Conservation (phyloP, 2,329 filamentous ascomycete species). For the Bipolaris victoriae region DNA sequence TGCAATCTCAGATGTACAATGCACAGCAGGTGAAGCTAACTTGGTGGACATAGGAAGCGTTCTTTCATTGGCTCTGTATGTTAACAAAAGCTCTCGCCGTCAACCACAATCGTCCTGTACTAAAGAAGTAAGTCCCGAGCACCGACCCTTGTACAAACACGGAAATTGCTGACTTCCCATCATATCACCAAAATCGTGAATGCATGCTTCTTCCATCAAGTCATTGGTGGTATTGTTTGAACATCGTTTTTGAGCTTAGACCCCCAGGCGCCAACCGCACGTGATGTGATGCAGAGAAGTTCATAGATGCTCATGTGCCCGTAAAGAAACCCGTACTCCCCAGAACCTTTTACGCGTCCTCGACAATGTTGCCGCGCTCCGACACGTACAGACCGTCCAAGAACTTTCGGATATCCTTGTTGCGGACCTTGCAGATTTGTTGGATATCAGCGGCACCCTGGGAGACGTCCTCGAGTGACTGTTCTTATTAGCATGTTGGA, state of each 20-base stretch:
- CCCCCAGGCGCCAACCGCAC: slow-evolving; percentile 49
- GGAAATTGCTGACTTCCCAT: slow-evolving; percentile 13
- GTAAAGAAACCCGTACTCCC: slow-evolving; percentile 49
- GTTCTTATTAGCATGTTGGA: slow-evolving; percentile 26
- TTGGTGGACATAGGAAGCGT: neutral
- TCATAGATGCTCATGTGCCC: slow-evolving; percentile 50
- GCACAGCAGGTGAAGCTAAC: neutral
- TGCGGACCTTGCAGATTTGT: slow-evolving; percentile 98
- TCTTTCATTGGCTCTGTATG: slow-evolving; percentile 5
- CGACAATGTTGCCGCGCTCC: slow-evolving; percentile 93
- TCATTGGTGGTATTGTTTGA: slow-evolving; percentile 46
- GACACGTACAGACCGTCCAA: slow-evolving; percentile 99
- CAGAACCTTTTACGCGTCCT: slow-evolving; percentile 56
- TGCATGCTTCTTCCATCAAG: slow-evolving; percentile 32
- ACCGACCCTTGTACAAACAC: slow-evolving; percentile 8
- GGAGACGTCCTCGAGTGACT: slow-evolving; percentile 91
- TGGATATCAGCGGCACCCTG: slow-evolving; percentile 99
- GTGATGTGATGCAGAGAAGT: slow-evolving; percentile 50
- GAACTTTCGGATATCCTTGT: slow-evolving; percentile 99
- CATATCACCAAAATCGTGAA: slow-evolving; percentile 14
- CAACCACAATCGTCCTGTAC: slow-evolving; percentile 6
- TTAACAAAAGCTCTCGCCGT: slow-evolving; percentile 6
- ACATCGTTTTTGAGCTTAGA: slow-evolving; percentile 49
- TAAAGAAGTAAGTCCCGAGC: slow-evolving; percentile 10
- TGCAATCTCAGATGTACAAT: neutral